Evolutionary conservation across 2,329 filamentous ascomycete species (phyloP).

Genomic region (Chaetomium globosum): DNA sequence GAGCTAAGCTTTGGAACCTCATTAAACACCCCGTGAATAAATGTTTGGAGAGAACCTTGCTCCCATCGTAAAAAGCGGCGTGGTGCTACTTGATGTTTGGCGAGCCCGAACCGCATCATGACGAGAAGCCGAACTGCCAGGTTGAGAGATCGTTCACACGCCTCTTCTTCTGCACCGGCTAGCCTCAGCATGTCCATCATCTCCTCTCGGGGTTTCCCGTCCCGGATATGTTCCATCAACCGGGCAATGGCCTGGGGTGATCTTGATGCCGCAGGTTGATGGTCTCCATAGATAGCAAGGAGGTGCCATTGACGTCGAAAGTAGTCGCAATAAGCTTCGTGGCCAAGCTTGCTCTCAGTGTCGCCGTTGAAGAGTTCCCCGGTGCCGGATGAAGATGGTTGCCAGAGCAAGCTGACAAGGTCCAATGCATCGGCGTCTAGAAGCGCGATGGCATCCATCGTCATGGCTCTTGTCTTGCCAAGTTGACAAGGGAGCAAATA

Average conservation of each 20-base stretch:
- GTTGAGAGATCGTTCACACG: background rate
- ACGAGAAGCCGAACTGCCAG: slow-evolving; percentile 1
- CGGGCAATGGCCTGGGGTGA: background rate
- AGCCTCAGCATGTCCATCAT: background rate
- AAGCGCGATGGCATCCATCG: background rate
- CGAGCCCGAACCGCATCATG: slow-evolving; percentile 1
- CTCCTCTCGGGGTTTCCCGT: background rate
- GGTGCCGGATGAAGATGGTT: background rate
- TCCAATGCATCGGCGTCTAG: background rate
- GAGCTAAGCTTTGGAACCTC: background rate
- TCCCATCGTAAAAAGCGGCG: background rate
- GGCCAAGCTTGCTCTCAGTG: background rate
- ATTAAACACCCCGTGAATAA: background rate
- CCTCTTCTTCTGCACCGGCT: background rate
- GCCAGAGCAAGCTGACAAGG: background rate
- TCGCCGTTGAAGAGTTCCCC: background rate
- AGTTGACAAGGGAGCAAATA: background rate
- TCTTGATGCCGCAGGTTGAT: background rate
- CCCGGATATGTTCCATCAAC: background rate
- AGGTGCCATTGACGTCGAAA: background rate
- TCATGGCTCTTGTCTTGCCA: background rate
- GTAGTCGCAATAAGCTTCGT: background rate
- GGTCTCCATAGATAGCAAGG: background rate
- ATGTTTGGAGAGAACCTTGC: background rate
- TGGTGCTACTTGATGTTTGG: background rate